Evolutionary conservation across 2,329 filamentous ascomycete genomes (phyloP).

Genomic region (Ascomycota sp.): DNA sequence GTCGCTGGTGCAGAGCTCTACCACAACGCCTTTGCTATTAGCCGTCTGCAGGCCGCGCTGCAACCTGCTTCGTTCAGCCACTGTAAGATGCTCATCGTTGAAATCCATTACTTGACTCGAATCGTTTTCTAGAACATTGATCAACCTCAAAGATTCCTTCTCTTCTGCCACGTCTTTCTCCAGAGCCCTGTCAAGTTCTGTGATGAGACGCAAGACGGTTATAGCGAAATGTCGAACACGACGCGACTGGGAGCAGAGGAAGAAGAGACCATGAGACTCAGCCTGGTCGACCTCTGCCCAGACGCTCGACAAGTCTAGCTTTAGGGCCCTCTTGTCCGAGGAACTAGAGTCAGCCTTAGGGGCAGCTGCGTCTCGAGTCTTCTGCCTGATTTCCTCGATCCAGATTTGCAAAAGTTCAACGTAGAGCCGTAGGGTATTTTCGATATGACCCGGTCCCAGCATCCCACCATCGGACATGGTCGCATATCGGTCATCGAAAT

Average conservation of each 20-base stretch:
- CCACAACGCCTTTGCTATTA: slow-evolving; percentile 65
- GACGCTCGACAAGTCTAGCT: slow-evolving; percentile 69
- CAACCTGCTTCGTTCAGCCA: slow-evolving; percentile 79
- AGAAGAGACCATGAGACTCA: slow-evolving; percentile 91
- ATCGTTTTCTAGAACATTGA: slow-evolving; percentile 80
- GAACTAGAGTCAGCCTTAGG: slow-evolving; percentile 41
- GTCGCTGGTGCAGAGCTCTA: slow-evolving; percentile 90
- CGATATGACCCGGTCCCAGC: slow-evolving; percentile 83
- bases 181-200: slow-evolving; percentile 78
- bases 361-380: slow-evolving; percentile 50
- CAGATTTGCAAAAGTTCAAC: slow-evolving; percentile 88
- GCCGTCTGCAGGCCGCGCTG: slow-evolving; percentile 77
- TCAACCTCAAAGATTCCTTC: slow-evolving; percentile 52
- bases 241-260: slow-evolving; percentile 86
- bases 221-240: slow-evolving; percentile 80
- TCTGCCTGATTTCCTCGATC: slow-evolving; percentile 89
- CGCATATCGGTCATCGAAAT: slow-evolving; percentile 90
- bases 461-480: slow-evolving; percentile 97
- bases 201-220: slow-evolving; percentile 76
- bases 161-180: slow-evolving; percentile 42
- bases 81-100: slow-evolving; percentile 75
- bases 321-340: slow-evolving; percentile 50
- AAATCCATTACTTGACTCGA: slow-evolving; percentile 78
- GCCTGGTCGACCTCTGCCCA: slow-evolving; percentile 92
- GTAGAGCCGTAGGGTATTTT: slow-evolving; percentile 80